Evolutionary conservation across 1,139 yeast species (phyloP).

Genomic region (Kodamaea alishanica): DNA sequence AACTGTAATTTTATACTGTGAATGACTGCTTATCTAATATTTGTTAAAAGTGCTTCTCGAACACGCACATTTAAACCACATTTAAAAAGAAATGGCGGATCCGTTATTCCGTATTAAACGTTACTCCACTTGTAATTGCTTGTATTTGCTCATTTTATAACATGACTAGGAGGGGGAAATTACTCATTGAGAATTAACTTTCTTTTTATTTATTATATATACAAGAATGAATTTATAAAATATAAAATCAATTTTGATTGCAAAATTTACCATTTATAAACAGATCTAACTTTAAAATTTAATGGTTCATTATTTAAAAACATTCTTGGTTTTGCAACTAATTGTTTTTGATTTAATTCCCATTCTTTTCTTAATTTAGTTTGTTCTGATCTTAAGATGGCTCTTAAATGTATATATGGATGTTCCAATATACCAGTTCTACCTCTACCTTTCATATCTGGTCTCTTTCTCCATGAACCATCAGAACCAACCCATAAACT

Average conservation of each 20-base stretch:
- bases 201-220: no score
- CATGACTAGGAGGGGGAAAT: no score
- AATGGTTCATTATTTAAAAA: slow-evolving; percentile 45
- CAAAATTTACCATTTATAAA: slow-evolving; percentile 38
- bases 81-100: no score
- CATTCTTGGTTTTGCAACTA: slow-evolving; percentile 45
- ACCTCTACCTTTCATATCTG: slow-evolving; percentile 91
- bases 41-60: background rate
- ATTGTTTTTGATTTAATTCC: slow-evolving; percentile 48
- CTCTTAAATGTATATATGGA: slow-evolving; percentile 76
- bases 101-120: no score
- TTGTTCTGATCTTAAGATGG: slow-evolving; percentile 63
- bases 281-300: slow-evolving; percentile 41
- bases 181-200: no score
- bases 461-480: slow-evolving; percentile 66
- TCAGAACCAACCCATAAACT: slow-evolving; percentile 93
- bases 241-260: no score
- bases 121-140: no score
- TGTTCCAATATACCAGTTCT: slow-evolving; percentile 77
- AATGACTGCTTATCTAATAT: slow-evolving; percentile 5
- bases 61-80: no score
- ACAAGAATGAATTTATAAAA: no score
- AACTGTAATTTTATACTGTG: background rate
- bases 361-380: slow-evolving; percentile 59
- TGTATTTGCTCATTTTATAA: no score